phyloP scores from a whole-genome alignment of 2,329 filamentous ascomycete species.

The Chaetomiaceae sp. region DNA sequence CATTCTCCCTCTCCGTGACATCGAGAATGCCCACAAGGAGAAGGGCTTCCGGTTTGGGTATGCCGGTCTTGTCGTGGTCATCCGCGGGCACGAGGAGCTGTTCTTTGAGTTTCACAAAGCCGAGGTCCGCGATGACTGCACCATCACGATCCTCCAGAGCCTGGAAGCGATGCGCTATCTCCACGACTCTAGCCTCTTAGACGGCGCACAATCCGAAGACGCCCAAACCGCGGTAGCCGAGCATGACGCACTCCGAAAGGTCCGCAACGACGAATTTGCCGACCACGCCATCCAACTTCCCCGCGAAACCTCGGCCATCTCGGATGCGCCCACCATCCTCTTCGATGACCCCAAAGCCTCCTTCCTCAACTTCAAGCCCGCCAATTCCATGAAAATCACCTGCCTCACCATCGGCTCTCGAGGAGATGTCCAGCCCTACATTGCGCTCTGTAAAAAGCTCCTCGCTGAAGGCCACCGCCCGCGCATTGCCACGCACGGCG shows the following conservation, averaged over 20 bases:
- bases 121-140: constrained; percentile 82
- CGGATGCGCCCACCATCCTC: constrained; percentile 67
- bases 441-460: constrained; percentile 88
- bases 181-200: constrained; percentile 63
- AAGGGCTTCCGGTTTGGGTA: constrained; percentile 92
- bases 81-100: constrained; percentile 88
- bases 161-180: constrained; percentile 70
- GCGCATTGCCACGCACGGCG: constrained; percentile 84
- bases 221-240: constrained; percentile 75
- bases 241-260: constrained; percentile 73
- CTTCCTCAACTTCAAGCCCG: constrained; percentile 85
- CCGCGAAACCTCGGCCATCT: constrained; percentile 40
- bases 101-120: constrained; percentile 87
- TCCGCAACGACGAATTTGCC: constrained; percentile 53
- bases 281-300: constrained; percentile 50
- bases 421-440: constrained; percentile 96
- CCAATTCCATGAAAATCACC: constrained; percentile 73
- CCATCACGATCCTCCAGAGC: constrained; percentile 71
- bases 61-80: constrained; percentile 84
- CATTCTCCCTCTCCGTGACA: constrained; percentile 82
- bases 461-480: constrained; percentile 81
- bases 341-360: constrained; percentile 89
- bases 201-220: constrained; percentile 63
- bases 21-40: constrained; percentile 91
- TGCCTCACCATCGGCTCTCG: constrained; percentile 94